A percentile compares a stretch with the other conserved stretches of the same genome.
Conservation (phyloP, 2,329 filamentous ascomycete genomes). For the Onygena corvina region DNA sequence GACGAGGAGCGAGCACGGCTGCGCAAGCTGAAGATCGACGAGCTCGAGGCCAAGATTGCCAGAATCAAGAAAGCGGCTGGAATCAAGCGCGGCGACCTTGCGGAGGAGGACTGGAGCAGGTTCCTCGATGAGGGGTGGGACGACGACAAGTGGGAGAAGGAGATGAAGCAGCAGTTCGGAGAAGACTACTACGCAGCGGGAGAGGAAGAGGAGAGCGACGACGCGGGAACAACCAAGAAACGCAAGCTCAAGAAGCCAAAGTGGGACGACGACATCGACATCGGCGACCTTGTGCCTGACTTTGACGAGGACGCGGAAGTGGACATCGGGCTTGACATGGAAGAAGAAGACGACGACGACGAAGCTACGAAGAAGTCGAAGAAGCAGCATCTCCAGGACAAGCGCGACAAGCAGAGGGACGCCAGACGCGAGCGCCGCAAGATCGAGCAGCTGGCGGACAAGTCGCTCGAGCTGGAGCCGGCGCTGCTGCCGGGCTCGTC, state of each 20-base stretch:
- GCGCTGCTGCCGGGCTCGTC: constrained; percentile 46
- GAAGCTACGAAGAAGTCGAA: constrained; percentile 27
- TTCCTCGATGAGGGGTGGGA: constrained; percentile 84
- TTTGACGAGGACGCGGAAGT: constrained; percentile 59
- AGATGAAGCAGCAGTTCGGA: constrained; percentile 80
- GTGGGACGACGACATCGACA: constrained; percentile 97
- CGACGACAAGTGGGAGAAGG: constrained; percentile 75
- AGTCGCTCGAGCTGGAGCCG: constrained; percentile 61
- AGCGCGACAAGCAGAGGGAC: constrained; percentile 51
- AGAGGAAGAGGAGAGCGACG: constrained; percentile 42
- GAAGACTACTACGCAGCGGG: constrained; percentile 75
- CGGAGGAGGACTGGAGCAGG: constrained; percentile 69
- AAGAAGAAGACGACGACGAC: constrained; percentile 28
- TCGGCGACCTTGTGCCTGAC: constrained; percentile 79
- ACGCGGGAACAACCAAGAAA: constrained; percentile 36
- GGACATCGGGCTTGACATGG: constrained; percentile 44
- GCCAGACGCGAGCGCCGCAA: constrained; percentile 70
- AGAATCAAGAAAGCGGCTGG: constrained; percentile 87
- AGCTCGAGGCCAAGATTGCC: constrained; percentile 73
- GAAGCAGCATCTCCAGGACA: constrained; percentile 39
- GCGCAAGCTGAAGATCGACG: constrained; percentile 78
- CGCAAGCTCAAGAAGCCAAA: constrained; percentile 66
- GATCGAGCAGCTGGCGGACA: constrained; percentile 76
- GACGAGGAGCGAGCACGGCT: constrained; percentile 72
- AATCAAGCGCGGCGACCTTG: constrained; percentile 51